Evolutionary conservation across 345 rosid genomes (phyloP), one percentile per base, ranked within the genome.

Genomic region (Geranium rotundifolium): DNA sequence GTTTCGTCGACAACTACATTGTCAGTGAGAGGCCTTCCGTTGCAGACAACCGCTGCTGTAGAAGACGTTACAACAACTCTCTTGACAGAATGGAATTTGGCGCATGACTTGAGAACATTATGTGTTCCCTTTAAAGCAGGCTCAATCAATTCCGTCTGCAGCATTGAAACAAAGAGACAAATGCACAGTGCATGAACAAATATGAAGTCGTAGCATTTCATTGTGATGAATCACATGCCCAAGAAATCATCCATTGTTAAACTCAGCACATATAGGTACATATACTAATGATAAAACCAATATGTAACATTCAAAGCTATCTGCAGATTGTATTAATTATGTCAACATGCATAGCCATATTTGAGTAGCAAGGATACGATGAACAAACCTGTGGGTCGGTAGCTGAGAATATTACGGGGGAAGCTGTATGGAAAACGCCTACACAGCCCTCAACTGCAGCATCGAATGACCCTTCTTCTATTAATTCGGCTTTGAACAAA

Each of bases 11-110:
- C 57, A 1, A 57, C 54, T 7, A 60, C 67, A 29, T 67, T 67
- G 0, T 69, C 27, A 20, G 69, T 64, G 18, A 31, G 29, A 19
- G 75, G 62, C 56, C 41, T 65, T 54, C 69, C 71, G 29, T 29
- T 69, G n/a, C 0, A 46, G 14, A 29, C 12, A 61, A 74, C 69
- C 29, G 77, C 63, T 4, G 75, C 70, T 16, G 67, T 72, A 6
- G 76, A 79, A 6, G 79, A 73, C 17, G 79, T 76, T 56, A 76
- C 30, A 59, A 74, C 73, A 64, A 80, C 81, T 30, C 77, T 71
- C 79, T 65, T 71, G 8, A 76, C 69, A 1, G 65, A 67, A 10
- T 69, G 63, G 59, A 71, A 70, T 57, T 69, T 72, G 18, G 79
- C 71, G 16, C 65, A 59, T 4, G 77, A 77, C 58, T 68, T 64